These are phyloP conservation scores for Brettanomyces bruxellensis DNA, from an alignment of 805 yeast species.

Conservation along the genomic window DNA sequence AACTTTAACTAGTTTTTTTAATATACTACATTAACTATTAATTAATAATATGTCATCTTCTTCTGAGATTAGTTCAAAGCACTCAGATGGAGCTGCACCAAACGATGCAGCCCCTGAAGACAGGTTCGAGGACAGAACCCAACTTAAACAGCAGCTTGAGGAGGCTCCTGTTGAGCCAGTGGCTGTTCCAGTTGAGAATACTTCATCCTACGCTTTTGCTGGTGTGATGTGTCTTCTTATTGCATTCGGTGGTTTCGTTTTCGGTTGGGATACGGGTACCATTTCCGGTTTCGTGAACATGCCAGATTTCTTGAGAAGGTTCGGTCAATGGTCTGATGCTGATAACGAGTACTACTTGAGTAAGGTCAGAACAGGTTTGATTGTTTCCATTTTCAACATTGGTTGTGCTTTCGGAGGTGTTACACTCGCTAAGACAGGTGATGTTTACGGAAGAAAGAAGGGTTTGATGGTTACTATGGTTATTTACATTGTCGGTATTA, in stretches of 20 bases:
- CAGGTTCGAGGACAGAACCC: neutral
- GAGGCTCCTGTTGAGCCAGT: conserved; percentile 14
- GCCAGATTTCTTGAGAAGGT: conserved; percentile 41
- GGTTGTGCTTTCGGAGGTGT: conserved; percentile 73
- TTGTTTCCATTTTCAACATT: conserved; percentile 61
- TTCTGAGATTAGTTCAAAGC: neutral
- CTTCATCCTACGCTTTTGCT: conserved; percentile 8
- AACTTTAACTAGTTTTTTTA: conserved; percentile 1
- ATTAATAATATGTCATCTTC: conserved; percentile 4
- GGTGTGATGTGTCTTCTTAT: conserved; percentile 39
- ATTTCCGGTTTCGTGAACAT: conserved; percentile 63
- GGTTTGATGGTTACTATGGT: conserved; percentile 46
- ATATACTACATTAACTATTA: neutral
- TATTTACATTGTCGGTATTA: conserved; percentile 51
- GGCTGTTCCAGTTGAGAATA: conserved; percentile 13
- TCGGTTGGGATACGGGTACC: conserved; percentile 75
- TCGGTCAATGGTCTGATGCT: conserved; percentile 32
- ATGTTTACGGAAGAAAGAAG: conserved; percentile 48
- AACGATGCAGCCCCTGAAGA: neutral
- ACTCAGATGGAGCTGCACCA: neutral
- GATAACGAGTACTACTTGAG: conserved; percentile 38
- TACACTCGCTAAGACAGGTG: conserved; percentile 47
- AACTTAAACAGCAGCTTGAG: conserved; percentile 5
- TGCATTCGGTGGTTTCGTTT: conserved; percentile 71
- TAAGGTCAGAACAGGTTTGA: conserved; percentile 47